Evolutionary conservation across 768 basidiomycete genomes (phyloP).

Genomic region (Pleurotus djamor): DNA sequence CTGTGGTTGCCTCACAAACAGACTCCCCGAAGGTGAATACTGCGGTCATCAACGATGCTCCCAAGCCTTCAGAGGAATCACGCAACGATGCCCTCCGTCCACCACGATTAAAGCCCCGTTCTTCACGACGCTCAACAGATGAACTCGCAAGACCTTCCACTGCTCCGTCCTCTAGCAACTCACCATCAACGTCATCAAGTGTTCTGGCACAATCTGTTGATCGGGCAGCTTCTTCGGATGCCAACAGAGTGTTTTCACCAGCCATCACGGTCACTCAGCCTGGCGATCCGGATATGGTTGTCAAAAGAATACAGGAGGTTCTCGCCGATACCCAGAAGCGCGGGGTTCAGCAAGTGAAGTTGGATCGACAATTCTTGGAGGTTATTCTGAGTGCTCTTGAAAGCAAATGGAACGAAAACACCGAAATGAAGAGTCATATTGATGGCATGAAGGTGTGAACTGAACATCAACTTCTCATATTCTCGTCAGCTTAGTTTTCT

Average conservation of each 20-base stretch:
- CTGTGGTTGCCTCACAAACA: slow-evolving; percentile 9
- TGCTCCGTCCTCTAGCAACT: slow-evolving; percentile 9
- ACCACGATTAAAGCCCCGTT: background rate
- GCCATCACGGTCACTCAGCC: slow-evolving; percentile 45
- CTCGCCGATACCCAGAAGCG: slow-evolving; percentile 59
- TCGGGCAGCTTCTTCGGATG: background rate
- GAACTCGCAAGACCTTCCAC: background rate
- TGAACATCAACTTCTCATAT: background rate
- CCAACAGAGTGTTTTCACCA: slow-evolving; percentile 5
- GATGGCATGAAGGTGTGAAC: slow-evolving; percentile 82
- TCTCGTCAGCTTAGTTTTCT: background rate
- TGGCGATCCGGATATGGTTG: slow-evolving; percentile 44
- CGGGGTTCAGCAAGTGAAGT: slow-evolving; percentile 55
- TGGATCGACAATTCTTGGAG: slow-evolving; percentile 76
- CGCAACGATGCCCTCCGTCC: background rate
- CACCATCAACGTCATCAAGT: slow-evolving; percentile 28
- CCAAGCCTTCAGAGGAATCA: background rate
- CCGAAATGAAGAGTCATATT: slow-evolving; percentile 70
- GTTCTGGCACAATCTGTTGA: background rate
- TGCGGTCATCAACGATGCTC: background rate
- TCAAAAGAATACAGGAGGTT: slow-evolving; percentile 56
- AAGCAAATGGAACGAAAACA: slow-evolving; percentile 55
- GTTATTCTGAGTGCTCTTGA: slow-evolving; percentile 67
- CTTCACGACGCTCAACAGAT: background rate
- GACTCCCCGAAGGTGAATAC: background rate